Conservation (phyloP, 805 yeast species). For the Grigorovia jiainica region DNA sequence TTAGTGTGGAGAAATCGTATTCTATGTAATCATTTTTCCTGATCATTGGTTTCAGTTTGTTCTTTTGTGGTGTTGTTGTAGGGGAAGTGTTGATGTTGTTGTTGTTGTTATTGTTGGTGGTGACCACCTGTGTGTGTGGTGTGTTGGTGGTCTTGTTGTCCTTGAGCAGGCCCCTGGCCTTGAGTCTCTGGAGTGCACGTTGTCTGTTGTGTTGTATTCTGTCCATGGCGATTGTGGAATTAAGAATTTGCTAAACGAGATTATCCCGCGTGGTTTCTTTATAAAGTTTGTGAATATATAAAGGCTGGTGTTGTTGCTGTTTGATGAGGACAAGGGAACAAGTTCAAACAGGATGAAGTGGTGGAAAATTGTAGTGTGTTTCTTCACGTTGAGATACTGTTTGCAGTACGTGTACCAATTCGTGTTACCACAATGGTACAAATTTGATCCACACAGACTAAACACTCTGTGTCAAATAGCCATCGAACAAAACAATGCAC, state of each 20-base stretch:
- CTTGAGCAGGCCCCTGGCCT: slow-evolving; percentile 33
- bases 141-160: background rate
- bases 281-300: no score
- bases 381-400: slow-evolving; percentile 15
- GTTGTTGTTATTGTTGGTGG: background rate
- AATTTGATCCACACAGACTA: slow-evolving; percentile 59
- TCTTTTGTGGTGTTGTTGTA: slow-evolving; percentile 3
- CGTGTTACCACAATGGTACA: slow-evolving; percentile 63
- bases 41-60: slow-evolving; percentile 37
- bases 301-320: no score
- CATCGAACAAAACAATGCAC: slow-evolving; percentile 33
- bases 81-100: background rate
- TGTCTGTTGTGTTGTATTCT: slow-evolving; percentile 49
- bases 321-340: no score
- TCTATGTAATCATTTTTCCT: slow-evolving; percentile 63
- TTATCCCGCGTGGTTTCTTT: no score
- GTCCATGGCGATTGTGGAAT: slow-evolving; percentile 7
- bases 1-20: slow-evolving; percentile 85
- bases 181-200: slow-evolving; percentile 50
- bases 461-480: slow-evolving; percentile 50
- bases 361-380: background rate
- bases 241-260: no score
- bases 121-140: background rate
- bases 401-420: slow-evolving; percentile 34
- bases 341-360: background rate